phyloP scores from a whole-genome alignment of 2,329 filamentous ascomycete species.

The Apiospora rasikravindrae region DNA sequence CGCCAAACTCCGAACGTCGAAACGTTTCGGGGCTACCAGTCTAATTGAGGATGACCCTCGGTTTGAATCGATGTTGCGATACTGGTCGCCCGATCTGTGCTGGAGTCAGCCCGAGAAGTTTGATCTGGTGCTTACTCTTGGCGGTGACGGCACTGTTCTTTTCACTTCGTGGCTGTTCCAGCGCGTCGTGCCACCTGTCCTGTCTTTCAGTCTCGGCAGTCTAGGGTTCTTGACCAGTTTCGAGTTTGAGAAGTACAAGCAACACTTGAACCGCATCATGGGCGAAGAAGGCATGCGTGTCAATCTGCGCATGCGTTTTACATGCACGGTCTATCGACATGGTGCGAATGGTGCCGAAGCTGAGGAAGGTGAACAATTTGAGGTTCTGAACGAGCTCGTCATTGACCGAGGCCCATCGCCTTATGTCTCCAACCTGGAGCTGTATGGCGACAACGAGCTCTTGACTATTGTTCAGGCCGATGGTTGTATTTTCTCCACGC shows the following conservation, averaged over 20 bases:
- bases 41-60: constrained; percentile 76
- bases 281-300: constrained; percentile 95
- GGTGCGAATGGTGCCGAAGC: constrained; percentile 64
- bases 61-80: constrained; percentile 84
- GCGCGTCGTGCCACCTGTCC: constrained; percentile 81
- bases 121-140: constrained; percentile 88
- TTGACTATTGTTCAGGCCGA: constrained; percentile 96
- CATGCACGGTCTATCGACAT: constrained; percentile 91
- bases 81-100: constrained; percentile 96
- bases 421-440: constrained; percentile 94
- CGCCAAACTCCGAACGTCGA: constrained; percentile 86
- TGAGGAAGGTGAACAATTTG: constrained; percentile 93
- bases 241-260: constrained; percentile 85
- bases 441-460: constrained; percentile 94
- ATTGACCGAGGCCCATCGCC: constrained; percentile 96
- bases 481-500: constrained; percentile 96
- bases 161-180: constrained; percentile 95
- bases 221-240: constrained; percentile 90
- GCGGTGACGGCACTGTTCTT: constrained; percentile 84
- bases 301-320: constrained; percentile 98
- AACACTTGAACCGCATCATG: constrained; percentile 88
- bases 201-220: constrained; percentile 84
- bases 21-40: constrained; percentile 80
- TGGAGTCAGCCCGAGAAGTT: constrained; percentile 94
- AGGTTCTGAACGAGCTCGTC: constrained; percentile 97